These are phyloP conservation scores for Cladobotryum mycophilum DNA, from an alignment of 2,329 filamentous ascomycete genomes.

Conservation along the genomic window DNA sequence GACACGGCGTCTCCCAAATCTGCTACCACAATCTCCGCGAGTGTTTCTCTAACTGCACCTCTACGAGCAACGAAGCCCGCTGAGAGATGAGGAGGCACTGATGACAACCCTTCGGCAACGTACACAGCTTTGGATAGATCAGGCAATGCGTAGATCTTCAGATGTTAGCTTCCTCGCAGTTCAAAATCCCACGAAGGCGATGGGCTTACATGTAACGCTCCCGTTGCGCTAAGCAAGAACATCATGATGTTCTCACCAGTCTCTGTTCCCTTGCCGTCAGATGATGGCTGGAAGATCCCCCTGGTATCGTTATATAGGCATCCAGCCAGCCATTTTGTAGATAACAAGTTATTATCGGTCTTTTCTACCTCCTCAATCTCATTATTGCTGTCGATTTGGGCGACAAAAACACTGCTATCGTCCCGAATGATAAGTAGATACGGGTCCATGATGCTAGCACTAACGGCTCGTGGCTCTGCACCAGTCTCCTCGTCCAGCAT, in stretches of 20 bases:
- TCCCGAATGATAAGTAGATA: conserved; percentile 79
- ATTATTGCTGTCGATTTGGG: conserved; percentile 67
- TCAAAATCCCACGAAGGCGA: not conserved
- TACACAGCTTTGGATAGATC: conserved; percentile 67
- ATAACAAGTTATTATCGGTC: conserved; percentile 47
- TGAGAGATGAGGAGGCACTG: conserved; percentile 70
- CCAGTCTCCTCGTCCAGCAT: conserved; percentile 89
- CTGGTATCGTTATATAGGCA: conserved; percentile 70
- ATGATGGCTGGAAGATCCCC: conserved; percentile 45
- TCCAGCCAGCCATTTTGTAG: conserved; percentile 73
- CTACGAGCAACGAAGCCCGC: conserved; percentile 63
- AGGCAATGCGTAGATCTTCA: conserved; percentile 68
- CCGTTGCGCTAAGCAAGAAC: conserved; percentile 71
- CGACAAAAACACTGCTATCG: conserved; percentile 72
- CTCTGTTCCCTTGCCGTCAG: conserved; percentile 34
- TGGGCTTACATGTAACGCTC: conserved; percentile 62
- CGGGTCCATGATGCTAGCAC: conserved; percentile 78
- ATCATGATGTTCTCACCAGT: conserved; percentile 53
- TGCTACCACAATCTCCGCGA: conserved; percentile 76
- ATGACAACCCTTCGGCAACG: conserved; percentile 68
- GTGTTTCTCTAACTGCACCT: conserved; percentile 61
- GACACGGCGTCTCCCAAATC: conserved; percentile 72
- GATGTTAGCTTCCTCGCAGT: not conserved
- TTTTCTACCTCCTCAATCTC: conserved; percentile 79
- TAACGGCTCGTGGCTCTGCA: conserved; percentile 69